Base-by-base conservation (phyloP, 169 alveolate species). In the Plasmodium knowlesi region DNA sequence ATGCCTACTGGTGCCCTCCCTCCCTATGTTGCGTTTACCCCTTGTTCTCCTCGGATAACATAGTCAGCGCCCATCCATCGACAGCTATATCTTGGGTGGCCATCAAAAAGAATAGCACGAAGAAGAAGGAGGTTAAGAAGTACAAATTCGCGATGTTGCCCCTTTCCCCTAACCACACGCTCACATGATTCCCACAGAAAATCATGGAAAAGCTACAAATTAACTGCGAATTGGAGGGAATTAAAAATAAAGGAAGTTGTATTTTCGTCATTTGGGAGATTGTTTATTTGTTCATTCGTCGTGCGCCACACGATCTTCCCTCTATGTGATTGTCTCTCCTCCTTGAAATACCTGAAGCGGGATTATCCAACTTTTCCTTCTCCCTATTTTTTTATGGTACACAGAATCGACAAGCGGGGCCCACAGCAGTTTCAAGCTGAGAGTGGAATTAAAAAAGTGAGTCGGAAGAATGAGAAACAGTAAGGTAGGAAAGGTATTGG, bases 61-160 rank as follows among this genome's bases (percentile, higher is more conserved):
- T 96, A 22, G 98, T 97, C 46, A 98, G 84, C 14, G 99, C 99
- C 99, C 99, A 98, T 16, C 99, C 99, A 82, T 98, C 99, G 34
- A 98, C 99, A 10, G 99, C 99, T 76, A 98, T 98, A 92, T 98
- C 99, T 95, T 98, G 98, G 12, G 99, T 97, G 22, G 99, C 98
- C 97, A 97, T 96, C 84, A 97, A 96, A 73, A 98, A 94, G 94
- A 93, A 95, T 0, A 96, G 94, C 32, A 85, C 54, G 19, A 93
- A 83, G 92, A 96, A 97, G 84, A 86, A 97, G n/a, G 80, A 30
- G 28, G 92, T 61, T 28, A 97, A 73, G 54, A 89, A 80, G 53
- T 79, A 89, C 28, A 95, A 78, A 67, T 96, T 79, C 43, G 93
- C 91, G 14, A 37, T 57, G 8, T 70, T 83, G 5, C 85, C 94